A percentile compares a stretch with the other conserved stretches of the same genome.
Evolutionary conservation across 176 grass and related monocot genomes (phyloP).

Genomic region (Otatea glauca): DNA sequence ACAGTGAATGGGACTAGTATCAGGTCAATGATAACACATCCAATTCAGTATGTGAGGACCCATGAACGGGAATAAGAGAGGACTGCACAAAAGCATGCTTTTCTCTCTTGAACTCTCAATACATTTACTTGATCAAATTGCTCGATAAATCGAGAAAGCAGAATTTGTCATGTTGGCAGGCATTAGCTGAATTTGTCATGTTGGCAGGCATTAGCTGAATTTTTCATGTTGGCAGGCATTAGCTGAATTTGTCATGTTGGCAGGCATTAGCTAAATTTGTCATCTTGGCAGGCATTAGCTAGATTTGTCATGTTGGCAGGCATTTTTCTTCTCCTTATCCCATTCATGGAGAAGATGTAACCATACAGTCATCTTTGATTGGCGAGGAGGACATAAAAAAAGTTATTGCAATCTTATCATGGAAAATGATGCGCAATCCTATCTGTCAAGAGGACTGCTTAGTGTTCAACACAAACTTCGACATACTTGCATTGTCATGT

Average conservation of each 20-base stretch:
- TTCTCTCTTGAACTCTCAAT: slow-evolving; percentile 35
- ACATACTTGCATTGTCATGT: slow-evolving; percentile 4
- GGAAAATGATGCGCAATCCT: slow-evolving; percentile 10
- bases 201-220: no score
- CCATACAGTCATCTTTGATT: slow-evolving; percentile 26
- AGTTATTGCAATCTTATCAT: no score
- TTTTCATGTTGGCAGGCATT: no score
- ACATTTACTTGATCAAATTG: neutral
- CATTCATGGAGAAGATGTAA: slow-evolving; percentile 7
- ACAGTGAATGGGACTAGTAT: slow-evolving; percentile 47
- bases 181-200: no score
- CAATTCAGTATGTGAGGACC: slow-evolving; percentile 34
- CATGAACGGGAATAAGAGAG: slow-evolving; percentile 35
- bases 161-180: slow-evolving; percentile 2
- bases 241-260: no score
- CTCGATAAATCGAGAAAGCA: neutral
- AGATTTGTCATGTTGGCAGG: no score
- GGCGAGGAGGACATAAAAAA: slow-evolving; percentile 22
- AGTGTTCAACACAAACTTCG: slow-evolving; percentile 25
- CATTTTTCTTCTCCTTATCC: slow-evolving; percentile 37
- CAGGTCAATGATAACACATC: slow-evolving; percentile 33
- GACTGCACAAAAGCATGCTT: slow-evolving; percentile 1
- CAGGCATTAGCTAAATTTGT: no score
- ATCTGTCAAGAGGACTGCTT: slow-evolving; percentile 37
- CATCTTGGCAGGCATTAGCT: no score